A percentile compares a stretch with the other conserved stretches of the same genome.
These are phyloP conservation scores for Taphrina confusa DNA, from an alignment of 1,139 yeast species.

Conservation along the genomic window DNA sequence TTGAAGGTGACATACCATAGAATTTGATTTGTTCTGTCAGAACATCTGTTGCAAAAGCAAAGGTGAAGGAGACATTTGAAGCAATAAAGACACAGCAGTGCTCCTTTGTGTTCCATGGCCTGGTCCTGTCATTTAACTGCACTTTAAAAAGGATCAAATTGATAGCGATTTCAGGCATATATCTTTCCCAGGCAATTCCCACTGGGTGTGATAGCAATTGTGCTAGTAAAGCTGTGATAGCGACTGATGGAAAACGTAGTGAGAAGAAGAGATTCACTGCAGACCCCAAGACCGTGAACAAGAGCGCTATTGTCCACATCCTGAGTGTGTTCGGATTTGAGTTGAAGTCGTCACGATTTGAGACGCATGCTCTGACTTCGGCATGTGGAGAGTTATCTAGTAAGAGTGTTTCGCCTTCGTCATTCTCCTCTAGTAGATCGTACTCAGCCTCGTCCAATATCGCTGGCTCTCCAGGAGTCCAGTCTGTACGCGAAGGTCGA, in stretches of 20 bases:
- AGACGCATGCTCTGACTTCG: conserved; percentile 64
- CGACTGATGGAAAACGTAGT: conserved; percentile 59
- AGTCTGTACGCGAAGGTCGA: not conserved
- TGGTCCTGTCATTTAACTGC: conserved; percentile 15
- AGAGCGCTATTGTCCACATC: conserved; percentile 36
- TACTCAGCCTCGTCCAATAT: conserved; percentile 26
- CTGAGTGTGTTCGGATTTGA: conserved; percentile 57
- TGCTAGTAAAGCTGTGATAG: conserved; percentile 58
- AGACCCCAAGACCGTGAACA: conserved; percentile 60
- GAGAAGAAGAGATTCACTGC: conserved; percentile 62
- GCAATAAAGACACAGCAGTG: conserved; percentile 32
- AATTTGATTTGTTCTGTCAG: conserved; percentile 59
- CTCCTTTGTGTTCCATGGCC: conserved; percentile 31
- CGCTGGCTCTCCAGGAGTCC: conserved; percentile 8
- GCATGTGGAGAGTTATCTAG: conserved; percentile 32
- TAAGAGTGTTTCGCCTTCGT: conserved; percentile 15
- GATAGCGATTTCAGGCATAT: conserved; percentile 50
- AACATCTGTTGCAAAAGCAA: conserved; percentile 60
- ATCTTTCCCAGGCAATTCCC: conserved; percentile 51
- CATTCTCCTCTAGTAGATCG: conserved; percentile 19
- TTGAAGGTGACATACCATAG: conserved; percentile 35
- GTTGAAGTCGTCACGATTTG: conserved; percentile 58
- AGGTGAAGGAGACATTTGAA: conserved; percentile 54
- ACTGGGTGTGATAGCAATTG: conserved; percentile 51
- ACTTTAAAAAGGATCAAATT: not conserved